Evolutionary conservation across 371 early-diverging fungal species (phyloP).

Genomic region (Mycotypha africana): DNA sequence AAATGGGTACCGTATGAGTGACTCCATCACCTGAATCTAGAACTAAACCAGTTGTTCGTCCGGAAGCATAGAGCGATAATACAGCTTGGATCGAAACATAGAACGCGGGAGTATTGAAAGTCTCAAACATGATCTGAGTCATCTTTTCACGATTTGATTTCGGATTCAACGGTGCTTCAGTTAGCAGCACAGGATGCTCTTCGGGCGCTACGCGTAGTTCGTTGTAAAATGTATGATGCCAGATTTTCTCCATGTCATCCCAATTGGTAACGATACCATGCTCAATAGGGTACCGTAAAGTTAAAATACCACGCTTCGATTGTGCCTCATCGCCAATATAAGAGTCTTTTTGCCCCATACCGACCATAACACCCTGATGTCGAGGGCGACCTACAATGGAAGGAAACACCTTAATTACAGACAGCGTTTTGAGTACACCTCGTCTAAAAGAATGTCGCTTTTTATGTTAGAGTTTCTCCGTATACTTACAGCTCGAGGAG

Average conservation of each 20-base stretch:
- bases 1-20: constrained; percentile 99
- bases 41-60: constrained; percentile 99
- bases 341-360: constrained; percentile 99
- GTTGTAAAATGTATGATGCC: constrained; percentile 99
- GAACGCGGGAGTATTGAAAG: constrained; percentile 98
- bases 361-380: constrained; percentile 99
- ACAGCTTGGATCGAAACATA: constrained; percentile 99
- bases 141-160: constrained; percentile 99
- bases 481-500: constrained; percentile 98
- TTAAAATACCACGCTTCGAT: constrained; percentile 99
- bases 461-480: too few relatives aligned
- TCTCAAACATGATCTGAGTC: constrained; percentile 99
- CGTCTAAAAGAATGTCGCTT: too few relatives aligned
- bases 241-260: constrained; percentile 99
- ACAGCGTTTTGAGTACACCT: too few relatives aligned
- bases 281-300: constrained; percentile 99
- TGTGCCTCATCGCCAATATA: constrained; percentile 99
- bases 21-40: constrained; percentile 99
- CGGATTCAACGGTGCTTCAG: constrained; percentile 99
- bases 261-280: constrained; percentile 99
- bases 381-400: constrained; percentile 99
- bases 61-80: constrained; percentile 96
- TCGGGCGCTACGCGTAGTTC: constrained; percentile 80
- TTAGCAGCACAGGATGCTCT: constrained; percentile 98
- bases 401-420: constrained; percentile 99